Base-by-base conservation (phyloP, 2,329 filamentous ascomycete genomes). In the Fusarium drepaniforme region DNA sequence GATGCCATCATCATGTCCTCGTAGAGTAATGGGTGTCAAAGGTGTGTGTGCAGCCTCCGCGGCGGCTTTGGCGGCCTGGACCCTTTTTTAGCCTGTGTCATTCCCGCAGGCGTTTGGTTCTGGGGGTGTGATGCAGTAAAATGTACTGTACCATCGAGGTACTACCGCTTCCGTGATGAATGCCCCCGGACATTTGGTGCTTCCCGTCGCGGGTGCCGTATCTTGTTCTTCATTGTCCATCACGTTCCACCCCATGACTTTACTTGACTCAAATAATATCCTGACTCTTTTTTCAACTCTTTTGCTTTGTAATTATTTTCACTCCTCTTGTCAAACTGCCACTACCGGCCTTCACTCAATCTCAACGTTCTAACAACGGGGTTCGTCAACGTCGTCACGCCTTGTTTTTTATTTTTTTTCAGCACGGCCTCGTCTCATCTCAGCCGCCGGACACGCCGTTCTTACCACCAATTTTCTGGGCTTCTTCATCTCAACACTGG, bases 1-100 rank as follows among this genome's bases (percentile, higher is more conserved):
- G 73, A 75, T 75, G 73, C 73, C 73, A 75, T 75, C 73, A 71
- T 75, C 71, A 63, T 59, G 38, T 64, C 58, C 60, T 66, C 58
- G 38, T 63, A 33, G 71, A 28, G n/a, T 38, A 46, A 56, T 37
- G 38, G 59, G 59, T 35, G 37, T 59, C 44, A 21, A 21, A 56
- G 71, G 68, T 74, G 71, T 75, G 64, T 74, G 71, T 75, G 64
- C 40, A 60, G 21, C 40, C 53, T 60, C 64, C 16, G 16, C 53
- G 42, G 66, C 70, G 61, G 64, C 70, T 68, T 66, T 67, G 70
- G 66, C 66, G 66, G 66, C 49, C 66, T 64, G 51, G 40, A 51
- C 66, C 61, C 66, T 70, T 75, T 61, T 46, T 35, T 67, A 53
- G 66, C 37, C 46, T 58, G 68, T 72, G 64, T 72, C 66, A 66